Evolutionary conservation across 1,284 basidiomycete genomes (phyloP).

Genomic region (Tetrapyrgos nigripes): DNA sequence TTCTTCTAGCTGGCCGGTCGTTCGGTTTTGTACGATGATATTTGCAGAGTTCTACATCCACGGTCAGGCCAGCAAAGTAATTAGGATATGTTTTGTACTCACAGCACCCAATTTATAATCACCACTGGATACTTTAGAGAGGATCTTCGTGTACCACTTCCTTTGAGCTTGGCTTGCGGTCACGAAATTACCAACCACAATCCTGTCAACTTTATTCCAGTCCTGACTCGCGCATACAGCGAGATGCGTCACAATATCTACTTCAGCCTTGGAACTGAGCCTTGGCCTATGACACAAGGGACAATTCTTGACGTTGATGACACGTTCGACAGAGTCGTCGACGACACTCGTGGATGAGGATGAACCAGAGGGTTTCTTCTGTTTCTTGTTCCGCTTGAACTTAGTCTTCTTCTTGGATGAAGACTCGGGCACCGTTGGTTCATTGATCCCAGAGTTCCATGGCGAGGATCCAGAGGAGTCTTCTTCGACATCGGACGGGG

Average conservation of each 20-base stretch:
- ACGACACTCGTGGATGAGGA: constrained; percentile 11
- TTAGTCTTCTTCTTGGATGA: constrained; percentile 15
- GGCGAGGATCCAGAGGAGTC: constrained; percentile 4
- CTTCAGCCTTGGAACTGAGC: constrained; percentile 85
- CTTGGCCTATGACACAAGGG: constrained; percentile 92
- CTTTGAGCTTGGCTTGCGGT: constrained; percentile 95
- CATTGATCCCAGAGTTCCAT: neutral
- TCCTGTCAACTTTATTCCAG: constrained; percentile 88
- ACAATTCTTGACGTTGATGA: constrained; percentile 95
- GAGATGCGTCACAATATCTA: constrained; percentile 93
- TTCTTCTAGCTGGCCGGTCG: constrained; percentile 92
- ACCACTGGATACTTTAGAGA: constrained; percentile 85
- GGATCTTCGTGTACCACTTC: constrained; percentile 94
- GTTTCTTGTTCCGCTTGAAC: constrained; percentile 36
- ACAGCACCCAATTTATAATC: constrained; percentile 91
- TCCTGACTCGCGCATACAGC: constrained; percentile 94
- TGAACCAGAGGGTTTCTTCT: constrained; percentile 42
- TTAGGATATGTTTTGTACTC: constrained; percentile 35
- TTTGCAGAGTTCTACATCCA: constrained; percentile 87
- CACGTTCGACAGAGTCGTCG: constrained; percentile 75
- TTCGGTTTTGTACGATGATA: constrained; percentile 93
- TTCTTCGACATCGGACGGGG: neutral
- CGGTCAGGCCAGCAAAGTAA: constrained; percentile 4
- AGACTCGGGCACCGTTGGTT: neutral
- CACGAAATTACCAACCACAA: constrained; percentile 95